Evolutionary conservation across 768 basidiomycete genomes (phyloP).

Genomic region (Pleurotus pulmonarius): DNA sequence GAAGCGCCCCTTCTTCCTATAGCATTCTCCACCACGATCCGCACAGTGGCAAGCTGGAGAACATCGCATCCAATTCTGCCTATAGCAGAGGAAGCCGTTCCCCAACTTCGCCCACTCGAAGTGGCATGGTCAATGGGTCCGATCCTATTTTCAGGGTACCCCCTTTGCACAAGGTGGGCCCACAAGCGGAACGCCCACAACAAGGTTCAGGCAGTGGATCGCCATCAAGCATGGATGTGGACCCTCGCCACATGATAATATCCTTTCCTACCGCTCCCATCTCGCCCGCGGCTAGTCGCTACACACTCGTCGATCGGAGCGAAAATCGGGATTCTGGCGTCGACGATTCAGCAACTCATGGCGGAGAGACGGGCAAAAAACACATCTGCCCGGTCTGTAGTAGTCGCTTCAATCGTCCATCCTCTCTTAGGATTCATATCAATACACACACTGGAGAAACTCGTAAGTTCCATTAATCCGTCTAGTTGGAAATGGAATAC

Average conservation of each 20-base stretch:
- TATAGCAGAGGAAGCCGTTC: not conserved
- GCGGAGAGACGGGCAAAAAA: conserved; percentile 32
- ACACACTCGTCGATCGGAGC: not conserved
- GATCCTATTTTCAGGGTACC: not conserved
- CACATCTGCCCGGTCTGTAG: conserved; percentile 51
- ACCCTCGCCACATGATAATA: not conserved
- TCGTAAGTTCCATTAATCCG: conserved; percentile 37
- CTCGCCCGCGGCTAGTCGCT: not conserved
- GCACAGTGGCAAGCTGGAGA: not conserved
- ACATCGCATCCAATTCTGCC: not conserved
- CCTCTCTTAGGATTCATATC: conserved; percentile 60
- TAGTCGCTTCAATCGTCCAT: conserved; percentile 68
- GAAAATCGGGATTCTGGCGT: conserved; percentile 17
- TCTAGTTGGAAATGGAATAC: not conserved
- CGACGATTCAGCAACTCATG: conserved; percentile 17
- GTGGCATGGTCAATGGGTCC: not conserved
- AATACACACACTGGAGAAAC: conserved; percentile 70
- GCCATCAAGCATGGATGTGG: not conserved
- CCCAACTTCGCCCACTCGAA: not conserved
- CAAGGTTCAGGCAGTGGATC: not conserved
- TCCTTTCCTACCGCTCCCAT: not conserved
- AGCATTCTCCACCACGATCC: not conserved
- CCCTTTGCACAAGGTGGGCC: not conserved
- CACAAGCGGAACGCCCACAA: not conserved
- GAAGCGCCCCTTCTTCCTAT: not conserved